These are phyloP conservation scores for Podosphaera xanthii DNA, from an alignment of 2,329 filamentous ascomycete genomes.

Conservation along the genomic window DNA sequence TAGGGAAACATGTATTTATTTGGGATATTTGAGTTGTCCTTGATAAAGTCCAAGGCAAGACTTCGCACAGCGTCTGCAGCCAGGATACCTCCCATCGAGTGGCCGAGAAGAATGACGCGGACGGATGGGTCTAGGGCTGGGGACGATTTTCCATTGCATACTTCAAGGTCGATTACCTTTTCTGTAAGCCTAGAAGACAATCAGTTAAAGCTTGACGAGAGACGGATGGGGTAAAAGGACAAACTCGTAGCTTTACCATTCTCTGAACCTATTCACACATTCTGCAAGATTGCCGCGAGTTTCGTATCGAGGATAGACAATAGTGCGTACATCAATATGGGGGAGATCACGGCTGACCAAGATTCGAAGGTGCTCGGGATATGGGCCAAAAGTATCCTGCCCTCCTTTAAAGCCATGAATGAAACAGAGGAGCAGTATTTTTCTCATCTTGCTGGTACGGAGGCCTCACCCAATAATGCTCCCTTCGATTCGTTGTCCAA, in stretches of 20 bases:
- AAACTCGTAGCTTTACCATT: constrained; percentile 30
- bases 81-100: constrained; percentile 86
- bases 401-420: constrained; percentile 81
- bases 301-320: constrained; percentile 64
- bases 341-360: constrained; percentile 43
- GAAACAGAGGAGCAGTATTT: constrained; percentile 61
- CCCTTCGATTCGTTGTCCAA: no score
- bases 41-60: constrained; percentile 21
- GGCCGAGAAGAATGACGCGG: constrained; percentile 58
- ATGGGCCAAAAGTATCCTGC: constrained; percentile 55
- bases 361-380: constrained; percentile 47
- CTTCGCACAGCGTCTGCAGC: constrained; percentile 70
- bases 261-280: constrained; percentile 49
- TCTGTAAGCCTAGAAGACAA: constrained; percentile 46
- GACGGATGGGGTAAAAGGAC: not conserved
- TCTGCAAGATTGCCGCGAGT: constrained; percentile 55
- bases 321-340: constrained; percentile 39
- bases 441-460: constrained; percentile 30
- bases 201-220: not conserved
- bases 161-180: constrained; percentile 85
- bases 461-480: no score
- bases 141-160: constrained; percentile 53
- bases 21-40: constrained; percentile 6
- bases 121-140: constrained; percentile 75
- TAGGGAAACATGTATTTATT: constrained; percentile 50